Conservation (phyloP, 1,284 basidiomycete genomes). For the Trametes polyzona region DNA sequence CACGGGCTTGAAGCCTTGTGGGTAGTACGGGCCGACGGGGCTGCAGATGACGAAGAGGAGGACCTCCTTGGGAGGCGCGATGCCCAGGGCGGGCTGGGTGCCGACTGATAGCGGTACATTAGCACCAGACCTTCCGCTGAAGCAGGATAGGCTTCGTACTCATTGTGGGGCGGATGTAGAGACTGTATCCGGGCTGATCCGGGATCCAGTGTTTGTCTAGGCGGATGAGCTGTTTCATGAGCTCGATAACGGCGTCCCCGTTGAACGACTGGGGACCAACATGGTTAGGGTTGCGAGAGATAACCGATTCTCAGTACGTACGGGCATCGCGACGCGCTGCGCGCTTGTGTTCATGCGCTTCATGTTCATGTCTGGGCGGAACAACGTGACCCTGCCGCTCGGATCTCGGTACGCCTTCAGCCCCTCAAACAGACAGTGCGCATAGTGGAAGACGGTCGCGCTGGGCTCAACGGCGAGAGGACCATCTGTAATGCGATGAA, state of each 20-base stretch:
- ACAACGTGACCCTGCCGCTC: constrained; percentile 83
- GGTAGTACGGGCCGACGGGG: constrained; percentile 96
- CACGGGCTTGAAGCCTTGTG: constrained; percentile 94
- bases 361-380: constrained; percentile 99
- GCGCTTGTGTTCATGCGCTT: constrained; percentile 86
- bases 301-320: no score
- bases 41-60: constrained; percentile 94
- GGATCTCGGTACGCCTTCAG: constrained; percentile 93
- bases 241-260: constrained; percentile 75
- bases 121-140: constrained; percentile 1
- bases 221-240: constrained; percentile 89
- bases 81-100: constrained; percentile 87
- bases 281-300: no score
- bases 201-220: constrained; percentile 96
- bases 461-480: constrained; percentile 78
- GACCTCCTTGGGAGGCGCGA: constrained; percentile 87
- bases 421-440: constrained; percentile 90
- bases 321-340: constrained; percentile 74
- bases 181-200: constrained; percentile 84
- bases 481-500: constrained; percentile 23
- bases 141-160: constrained; percentile 49
- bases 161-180: constrained; percentile 87
- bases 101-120: constrained; percentile 63
- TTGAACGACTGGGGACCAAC: constrained; percentile 87
- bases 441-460: constrained; percentile 93